Percentiles rank a stretch among this genome's conserved stretches.
These are phyloP conservation scores for Linnemannia schmuckeri DNA, from an alignment of 192 early-diverging fungal species.

Conservation along the genomic window DNA sequence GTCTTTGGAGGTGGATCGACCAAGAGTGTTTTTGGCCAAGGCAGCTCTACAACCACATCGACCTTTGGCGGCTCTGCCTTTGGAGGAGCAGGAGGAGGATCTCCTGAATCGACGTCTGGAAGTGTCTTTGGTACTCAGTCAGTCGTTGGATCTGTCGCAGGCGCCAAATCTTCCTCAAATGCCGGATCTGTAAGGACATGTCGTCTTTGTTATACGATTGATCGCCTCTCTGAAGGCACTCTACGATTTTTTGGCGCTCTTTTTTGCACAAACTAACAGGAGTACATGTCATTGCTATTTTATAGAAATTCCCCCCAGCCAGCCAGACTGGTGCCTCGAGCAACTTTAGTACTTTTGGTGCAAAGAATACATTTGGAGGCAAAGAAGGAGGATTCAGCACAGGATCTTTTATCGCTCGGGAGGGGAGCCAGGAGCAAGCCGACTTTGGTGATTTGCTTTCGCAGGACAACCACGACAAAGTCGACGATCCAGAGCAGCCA, in stretches of 20 bases:
- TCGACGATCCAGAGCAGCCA: conserved; percentile 15
- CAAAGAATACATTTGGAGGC: conserved; percentile 22
- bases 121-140: conserved; percentile 46
- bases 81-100: not conserved
- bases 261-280: not conserved
- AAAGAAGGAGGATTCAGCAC: conserved; percentile 44
- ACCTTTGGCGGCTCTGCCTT: conserved; percentile 16
- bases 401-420: conserved; percentile 32
- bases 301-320: conserved; percentile 16
- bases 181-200: conserved; percentile 9
- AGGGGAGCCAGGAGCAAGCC: conserved; percentile 17
- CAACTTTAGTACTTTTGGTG: conserved; percentile 39
- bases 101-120: conserved; percentile 37
- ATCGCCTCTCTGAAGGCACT: not conserved
- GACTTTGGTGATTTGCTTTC: conserved; percentile 50
- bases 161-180: not conserved
- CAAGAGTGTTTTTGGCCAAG: conserved; percentile 29
- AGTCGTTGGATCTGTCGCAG: conserved; percentile 29
- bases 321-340: conserved; percentile 3
- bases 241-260: not conserved
- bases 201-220: no score
- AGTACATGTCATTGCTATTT: not conserved
- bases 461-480: conserved; percentile 26
- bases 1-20: conserved; percentile 30
- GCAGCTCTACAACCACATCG: conserved; percentile 6